Percentiles rank a stretch among this genome's conserved stretches.
These are phyloP conservation scores for Colletotrichum tamarilloi DNA, from an alignment of 2,329 filamentous ascomycete genomes.

Conservation along the genomic window DNA sequence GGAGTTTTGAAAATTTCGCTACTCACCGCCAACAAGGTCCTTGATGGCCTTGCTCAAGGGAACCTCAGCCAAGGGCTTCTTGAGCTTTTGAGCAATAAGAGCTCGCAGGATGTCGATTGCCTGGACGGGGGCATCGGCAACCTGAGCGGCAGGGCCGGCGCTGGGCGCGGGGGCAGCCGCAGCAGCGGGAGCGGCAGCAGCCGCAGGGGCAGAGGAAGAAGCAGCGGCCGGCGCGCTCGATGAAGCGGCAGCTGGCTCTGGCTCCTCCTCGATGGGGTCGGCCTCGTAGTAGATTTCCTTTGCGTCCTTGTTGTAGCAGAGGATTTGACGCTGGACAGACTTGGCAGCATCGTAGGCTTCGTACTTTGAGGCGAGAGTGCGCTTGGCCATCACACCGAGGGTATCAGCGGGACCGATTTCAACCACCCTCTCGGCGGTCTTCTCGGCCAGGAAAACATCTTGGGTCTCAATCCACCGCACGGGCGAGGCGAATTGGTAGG, in stretches of 20 bases:
- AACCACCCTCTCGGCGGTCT: slow-evolving; percentile 95
- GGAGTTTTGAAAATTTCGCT: neutral
- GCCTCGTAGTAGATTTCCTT: slow-evolving; percentile 99
- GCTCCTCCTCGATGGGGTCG: slow-evolving; percentile 92
- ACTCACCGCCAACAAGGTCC: slow-evolving; percentile 93
- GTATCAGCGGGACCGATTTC: slow-evolving; percentile 98
- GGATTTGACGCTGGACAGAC: slow-evolving; percentile 94
- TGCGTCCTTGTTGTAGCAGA: slow-evolving; percentile 99
- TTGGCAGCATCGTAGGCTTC: slow-evolving; percentile 98
- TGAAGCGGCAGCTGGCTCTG: slow-evolving; percentile 67
- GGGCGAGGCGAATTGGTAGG: slow-evolving; percentile 98
- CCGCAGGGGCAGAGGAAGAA: slow-evolving; percentile 45
- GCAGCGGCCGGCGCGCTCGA: slow-evolving; percentile 60
- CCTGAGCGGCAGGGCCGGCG: slow-evolving; percentile 86
- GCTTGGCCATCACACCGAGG: slow-evolving; percentile 95
- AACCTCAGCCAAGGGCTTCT: slow-evolving; percentile 90
- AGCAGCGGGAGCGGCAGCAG: slow-evolving; percentile 66
- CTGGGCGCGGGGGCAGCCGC: slow-evolving; percentile 69
- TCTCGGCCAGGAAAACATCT: slow-evolving; percentile 98
- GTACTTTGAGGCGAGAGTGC: slow-evolving; percentile 95
- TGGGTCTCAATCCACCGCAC: slow-evolving; percentile 99
- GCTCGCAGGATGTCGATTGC: slow-evolving; percentile 91
- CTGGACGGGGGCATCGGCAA: slow-evolving; percentile 87
- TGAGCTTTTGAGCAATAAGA: slow-evolving; percentile 95
- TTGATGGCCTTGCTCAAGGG: slow-evolving; percentile 98